phyloP scores from a whole-genome alignment of 2,329 filamentous ascomycete species.

The Botrytis porri region DNA sequence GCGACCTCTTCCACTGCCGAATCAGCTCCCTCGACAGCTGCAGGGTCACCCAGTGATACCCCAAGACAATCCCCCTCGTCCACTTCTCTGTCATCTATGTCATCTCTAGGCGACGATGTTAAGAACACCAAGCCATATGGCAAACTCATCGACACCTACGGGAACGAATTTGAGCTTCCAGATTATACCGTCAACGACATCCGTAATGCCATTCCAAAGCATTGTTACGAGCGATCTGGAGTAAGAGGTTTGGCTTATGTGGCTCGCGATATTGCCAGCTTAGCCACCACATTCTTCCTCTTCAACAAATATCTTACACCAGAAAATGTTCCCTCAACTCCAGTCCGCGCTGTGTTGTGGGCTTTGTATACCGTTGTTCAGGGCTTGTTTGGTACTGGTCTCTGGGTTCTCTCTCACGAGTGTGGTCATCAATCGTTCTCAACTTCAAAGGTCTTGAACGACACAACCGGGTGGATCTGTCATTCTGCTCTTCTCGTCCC shows the following conservation, averaged over 20 bases:
- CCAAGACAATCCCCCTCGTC: slow-evolving; percentile 69
- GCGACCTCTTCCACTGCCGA: slow-evolving; percentile 33
- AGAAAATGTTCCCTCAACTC: slow-evolving; percentile 70
- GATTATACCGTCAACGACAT: slow-evolving; percentile 98
- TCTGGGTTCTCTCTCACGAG: slow-evolving; percentile 97
- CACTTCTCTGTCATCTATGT: slow-evolving; percentile 90
- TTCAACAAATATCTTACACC: slow-evolving; percentile 90
- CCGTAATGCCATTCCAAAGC: slow-evolving; percentile 92
- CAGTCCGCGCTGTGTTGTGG: slow-evolving; percentile 64
- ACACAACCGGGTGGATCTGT: slow-evolving; percentile 85
- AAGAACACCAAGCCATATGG: slow-evolving; percentile 46
- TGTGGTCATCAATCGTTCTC: slow-evolving; percentile 98
- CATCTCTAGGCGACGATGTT: slow-evolving; percentile 54
- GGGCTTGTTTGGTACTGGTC: slow-evolving; percentile 86
- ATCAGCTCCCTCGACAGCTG: slow-evolving; percentile 52
- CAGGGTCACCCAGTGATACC: slow-evolving; percentile 57
- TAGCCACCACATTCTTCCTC: slow-evolving; percentile 77
- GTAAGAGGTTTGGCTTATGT: slow-evolving; percentile 77
- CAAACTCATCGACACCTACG: slow-evolving; percentile 84
- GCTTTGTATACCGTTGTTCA: slow-evolving; percentile 69
- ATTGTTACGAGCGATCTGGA: slow-evolving; percentile 90
- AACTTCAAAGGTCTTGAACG: slow-evolving; percentile 84
- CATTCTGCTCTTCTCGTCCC: slow-evolving; percentile 89
- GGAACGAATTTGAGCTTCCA: slow-evolving; percentile 89
- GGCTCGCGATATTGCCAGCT: slow-evolving; percentile 69